Conservation (phyloP, 495 filamentous ascomycete genomes). For the Rhypophila decipiens region DNA sequence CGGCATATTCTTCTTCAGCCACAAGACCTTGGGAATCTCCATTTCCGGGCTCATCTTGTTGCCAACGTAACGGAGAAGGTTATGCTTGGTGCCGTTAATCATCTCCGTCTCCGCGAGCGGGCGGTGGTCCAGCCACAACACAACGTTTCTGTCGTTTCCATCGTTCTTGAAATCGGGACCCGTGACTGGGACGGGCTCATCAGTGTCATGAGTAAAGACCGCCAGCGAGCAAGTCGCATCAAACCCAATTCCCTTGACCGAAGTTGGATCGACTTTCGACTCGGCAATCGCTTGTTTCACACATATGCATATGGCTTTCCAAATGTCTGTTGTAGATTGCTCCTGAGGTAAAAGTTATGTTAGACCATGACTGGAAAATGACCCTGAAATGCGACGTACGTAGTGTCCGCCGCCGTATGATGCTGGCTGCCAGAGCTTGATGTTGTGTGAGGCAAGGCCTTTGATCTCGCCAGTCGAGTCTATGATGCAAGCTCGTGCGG, state of each 20-base stretch:
- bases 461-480: slow-evolving; percentile 87
- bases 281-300: slow-evolving; percentile 72
- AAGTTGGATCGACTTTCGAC: slow-evolving; percentile 64
- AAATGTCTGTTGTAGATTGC: slow-evolving; percentile 97
- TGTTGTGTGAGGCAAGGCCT: slow-evolving; percentile 81
- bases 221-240: slow-evolving; percentile 95
- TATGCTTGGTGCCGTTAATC: slow-evolving; percentile 89
- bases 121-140: slow-evolving; percentile 90
- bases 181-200: slow-evolving; percentile 84
- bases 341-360: no score
- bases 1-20: slow-evolving; percentile 99
- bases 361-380: no score
- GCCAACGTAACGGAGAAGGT: slow-evolving; percentile 90
- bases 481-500: slow-evolving; percentile 90
- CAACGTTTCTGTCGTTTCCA: slow-evolving; percentile 77
- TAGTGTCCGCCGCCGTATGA: slow-evolving; percentile 67
- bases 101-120: slow-evolving; percentile 80
- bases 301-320: slow-evolving; percentile 79
- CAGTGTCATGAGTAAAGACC: slow-evolving; percentile 81
- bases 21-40: slow-evolving; percentile 96
- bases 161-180: slow-evolving; percentile 75
- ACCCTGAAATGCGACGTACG: slow-evolving; percentile 37
- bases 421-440: slow-evolving; percentile 90
- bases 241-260: slow-evolving; percentile 85
- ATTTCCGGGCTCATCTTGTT: slow-evolving; percentile 98